Evolutionary conservation across 495 filamentous ascomycete genomes (phyloP).

Genomic region (Sphaerosporella brunnea): DNA sequence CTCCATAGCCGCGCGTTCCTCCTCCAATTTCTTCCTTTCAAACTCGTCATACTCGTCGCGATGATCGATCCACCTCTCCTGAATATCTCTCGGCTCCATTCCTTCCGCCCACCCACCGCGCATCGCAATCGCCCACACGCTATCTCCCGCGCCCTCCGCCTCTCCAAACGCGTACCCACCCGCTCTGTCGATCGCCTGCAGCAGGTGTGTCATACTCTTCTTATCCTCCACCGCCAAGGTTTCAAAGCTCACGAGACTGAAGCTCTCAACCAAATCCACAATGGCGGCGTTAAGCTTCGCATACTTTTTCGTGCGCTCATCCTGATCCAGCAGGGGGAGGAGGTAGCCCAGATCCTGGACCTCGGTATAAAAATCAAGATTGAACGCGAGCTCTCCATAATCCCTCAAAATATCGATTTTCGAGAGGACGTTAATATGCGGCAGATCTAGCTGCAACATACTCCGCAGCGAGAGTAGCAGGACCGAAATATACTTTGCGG

Average conservation of each 20-base stretch:
- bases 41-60: conserved; percentile 74
- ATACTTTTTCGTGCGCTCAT: conserved; percentile 49
- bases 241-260: conserved; percentile 76
- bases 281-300: conserved; percentile 69
- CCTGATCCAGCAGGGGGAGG: conserved; percentile 52
- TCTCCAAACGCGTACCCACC: conserved; percentile 85
- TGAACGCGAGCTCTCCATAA: conserved; percentile 74
- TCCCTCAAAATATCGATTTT: conserved; percentile 83
- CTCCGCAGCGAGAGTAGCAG: conserved; percentile 79
- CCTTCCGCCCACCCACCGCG: conserved; percentile 46
- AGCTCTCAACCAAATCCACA: conserved; percentile 68
- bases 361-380: conserved; percentile 91
- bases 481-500: conserved; percentile 85
- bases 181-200: conserved; percentile 74
- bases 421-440: conserved; percentile 85
- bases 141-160: conserved; percentile 82
- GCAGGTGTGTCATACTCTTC: conserved; percentile 78
- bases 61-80: conserved; percentile 84
- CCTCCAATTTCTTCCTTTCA: conserved; percentile 55
- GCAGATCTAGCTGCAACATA: conserved; percentile 95
- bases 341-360: conserved; percentile 85
- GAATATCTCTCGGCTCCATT: conserved; percentile 70
- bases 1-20: conserved; percentile 31
- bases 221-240: conserved; percentile 92
- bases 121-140: conserved; percentile 85